Conservation (phyloP, 2,329 filamentous ascomycete species). For the Diaporthe amygdali region DNA sequence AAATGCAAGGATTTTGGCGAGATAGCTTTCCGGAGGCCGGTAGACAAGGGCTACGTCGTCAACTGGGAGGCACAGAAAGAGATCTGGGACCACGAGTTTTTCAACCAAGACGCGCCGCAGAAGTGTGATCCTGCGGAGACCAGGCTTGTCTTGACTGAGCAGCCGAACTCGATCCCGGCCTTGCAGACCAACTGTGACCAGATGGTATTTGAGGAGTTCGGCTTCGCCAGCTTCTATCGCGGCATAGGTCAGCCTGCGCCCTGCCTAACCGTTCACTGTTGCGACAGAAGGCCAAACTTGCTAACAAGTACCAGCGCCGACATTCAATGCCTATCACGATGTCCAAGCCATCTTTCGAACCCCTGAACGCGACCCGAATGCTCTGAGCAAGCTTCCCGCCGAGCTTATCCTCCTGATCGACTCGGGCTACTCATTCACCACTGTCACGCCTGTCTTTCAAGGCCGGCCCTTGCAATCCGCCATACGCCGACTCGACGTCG, state of each 20-base stretch:
- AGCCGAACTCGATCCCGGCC: constrained; percentile 79
- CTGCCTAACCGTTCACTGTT: background rate
- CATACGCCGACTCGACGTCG: constrained; percentile 84
- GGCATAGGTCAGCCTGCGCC: constrained; percentile 61
- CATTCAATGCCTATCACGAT: constrained; percentile 84
- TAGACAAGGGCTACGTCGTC: constrained; percentile 93
- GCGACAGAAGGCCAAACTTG: background rate
- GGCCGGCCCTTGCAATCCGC: constrained; percentile 82
- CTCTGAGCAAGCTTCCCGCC: constrained; percentile 54
- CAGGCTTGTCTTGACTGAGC: constrained; percentile 84
- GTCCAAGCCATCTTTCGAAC: constrained; percentile 72
- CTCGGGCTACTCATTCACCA: constrained; percentile 91
- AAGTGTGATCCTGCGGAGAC: constrained; percentile 80
- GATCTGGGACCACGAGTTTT: constrained; percentile 91
- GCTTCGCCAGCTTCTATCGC: constrained; percentile 85
- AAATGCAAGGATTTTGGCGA: constrained; percentile 89
- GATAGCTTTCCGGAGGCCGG: constrained; percentile 82
- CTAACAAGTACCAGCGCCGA: constrained; percentile 57
- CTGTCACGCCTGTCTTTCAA: constrained; percentile 82
- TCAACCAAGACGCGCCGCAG: constrained; percentile 69
- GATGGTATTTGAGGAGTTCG: constrained; percentile 97
- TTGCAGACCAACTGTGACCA: constrained; percentile 93
- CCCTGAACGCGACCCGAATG: constrained; percentile 47
- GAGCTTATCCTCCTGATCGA: constrained; percentile 91
- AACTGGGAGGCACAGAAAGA: constrained; percentile 97